Base-by-base conservation (phyloP, 805 yeast species). In the Candida koratica region DNA sequence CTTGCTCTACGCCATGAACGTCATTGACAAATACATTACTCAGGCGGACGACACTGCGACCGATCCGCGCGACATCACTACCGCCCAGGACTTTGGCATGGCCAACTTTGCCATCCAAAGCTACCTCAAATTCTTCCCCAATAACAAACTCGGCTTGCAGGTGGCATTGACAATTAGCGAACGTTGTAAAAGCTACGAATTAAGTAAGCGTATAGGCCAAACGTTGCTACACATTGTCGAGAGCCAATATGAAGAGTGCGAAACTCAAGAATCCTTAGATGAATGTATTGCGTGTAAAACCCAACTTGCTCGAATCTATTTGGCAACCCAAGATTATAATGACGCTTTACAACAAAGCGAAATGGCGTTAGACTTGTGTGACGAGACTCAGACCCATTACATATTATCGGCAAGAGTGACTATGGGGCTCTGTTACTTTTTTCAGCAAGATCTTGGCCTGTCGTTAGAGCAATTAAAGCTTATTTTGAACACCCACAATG, bases 361-460 rank as follows among this genome's bases (percentile, higher is more conserved):
- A 35, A 58, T 69, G 39, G 73, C 81, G 0, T 56, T 76, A 32
- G 77, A 74, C 28, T 56, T 80, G 14, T 69, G 55, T 5, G 62
- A 60, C 3, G 60, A 50, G 3, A 41, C 42, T 3, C 10, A 4
- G 6, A 19, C 28, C 14, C 25, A 38, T 58, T 47, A 53, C 3
- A 44, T 58, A 42, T 58, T 81, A 17, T 84, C 96, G 0, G 71
- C 81, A 9, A 63, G 79, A 38, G 68, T 86, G 2, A 81, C 82
- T 1, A 59, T 78, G n/a, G 97, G 96, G 0, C 56, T 93, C 17
- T 65, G 84, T 0, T 61, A 70, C 38, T 89, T 79, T 60, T 87
- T 84, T 60, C 49, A 62, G 25, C 71, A 69, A 14, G 73, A 80
- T 22, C 78, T 81, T 51, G 83, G 77, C 38, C 69, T 69, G 7